Evolutionary conservation across 805 yeast species (phyloP).

Genomic region (Torulaspora delbrueckii): DNA sequence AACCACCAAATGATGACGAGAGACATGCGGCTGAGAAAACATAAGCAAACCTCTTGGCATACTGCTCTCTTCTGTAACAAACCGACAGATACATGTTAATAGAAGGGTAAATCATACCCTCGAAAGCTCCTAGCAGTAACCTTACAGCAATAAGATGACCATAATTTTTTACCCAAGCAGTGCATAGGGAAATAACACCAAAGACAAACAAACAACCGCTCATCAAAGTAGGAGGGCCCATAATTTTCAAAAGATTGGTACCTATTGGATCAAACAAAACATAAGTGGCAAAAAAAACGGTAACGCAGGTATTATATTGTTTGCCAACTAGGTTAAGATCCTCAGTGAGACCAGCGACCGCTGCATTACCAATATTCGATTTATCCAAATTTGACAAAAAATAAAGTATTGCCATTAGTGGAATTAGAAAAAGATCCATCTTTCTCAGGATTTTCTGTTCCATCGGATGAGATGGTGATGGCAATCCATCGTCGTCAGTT

Average conservation of each 20-base stretch:
- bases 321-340: conserved; percentile 38
- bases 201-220: conserved; percentile 32
- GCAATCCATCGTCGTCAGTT: conserved; percentile 29
- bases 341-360: conserved; percentile 46
- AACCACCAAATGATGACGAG: conserved; percentile 56
- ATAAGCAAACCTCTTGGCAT: conserved; percentile 45
- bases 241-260: conserved; percentile 37
- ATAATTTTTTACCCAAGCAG: conserved; percentile 41
- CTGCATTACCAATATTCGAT: conserved; percentile 57
- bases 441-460: conserved; percentile 37
- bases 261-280: conserved; percentile 38
- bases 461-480: conserved; percentile 29
- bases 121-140: conserved; percentile 48
- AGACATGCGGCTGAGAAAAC: conserved; percentile 50
- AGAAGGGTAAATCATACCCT: conserved; percentile 49
- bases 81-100: conserved; percentile 45
- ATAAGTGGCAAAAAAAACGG: conserved; percentile 46
- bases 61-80: conserved; percentile 45
- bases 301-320: conserved; percentile 42
- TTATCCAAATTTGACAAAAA: conserved; percentile 48
- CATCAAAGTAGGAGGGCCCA: conserved; percentile 38
- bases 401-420: conserved; percentile 41
- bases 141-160: conserved; percentile 44
- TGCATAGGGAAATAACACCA: conserved; percentile 42
- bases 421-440: conserved; percentile 42